Evolutionary conservation across 306 rosid species (phyloP), one percentile per base, ranked within the genome.

Genomic region (Crotalaria pallida): DNA sequence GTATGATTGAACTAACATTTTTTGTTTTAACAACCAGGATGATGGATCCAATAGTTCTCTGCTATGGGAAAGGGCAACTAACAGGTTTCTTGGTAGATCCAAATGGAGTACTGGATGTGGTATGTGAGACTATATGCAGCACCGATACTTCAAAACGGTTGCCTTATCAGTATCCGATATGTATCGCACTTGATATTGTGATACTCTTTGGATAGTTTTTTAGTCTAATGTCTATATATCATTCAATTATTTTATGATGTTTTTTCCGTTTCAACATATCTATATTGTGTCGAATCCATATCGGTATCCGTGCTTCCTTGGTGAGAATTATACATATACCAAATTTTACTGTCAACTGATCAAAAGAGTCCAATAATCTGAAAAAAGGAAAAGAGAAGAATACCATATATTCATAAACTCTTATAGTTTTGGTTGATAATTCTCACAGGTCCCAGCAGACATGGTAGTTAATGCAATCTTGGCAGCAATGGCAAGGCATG

Each of bases 31-130:
- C 53, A 75, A 23, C 3, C 75, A 87, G 96, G 77, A 89, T 89
- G 92, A 89, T 89, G 88, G 92, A 89, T 73, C 90, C 90, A 17
- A 87, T 89, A 65, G 84, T 89, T 71, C 73, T 89, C 53, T 87
- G 82, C 83, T 89, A 89, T 53, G 96, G 92, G 11, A 89, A 86
- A 81, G 92, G 96, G 21, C 90, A 87, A 67, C 88, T 89, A 13
- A 77, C 92, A 6, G 86, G 92, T 22, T 89, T 89, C 62, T 82
- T 85, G 52, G 96, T 73, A 6, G 92, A 87, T 52, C 87, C 96
- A 26, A 81, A 85, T 48, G 92, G 92, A 19, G 90, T 85, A 10
- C 79, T 89, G 8, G 92, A 89, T 61, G 92, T 89, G 77, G 96
- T 87, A 74, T 79, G 52, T 22, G 31, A 47, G 59, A 64, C 22